Conservation (phyloP, 1,139 yeast species). For the Yamadazyma sp. region DNA sequence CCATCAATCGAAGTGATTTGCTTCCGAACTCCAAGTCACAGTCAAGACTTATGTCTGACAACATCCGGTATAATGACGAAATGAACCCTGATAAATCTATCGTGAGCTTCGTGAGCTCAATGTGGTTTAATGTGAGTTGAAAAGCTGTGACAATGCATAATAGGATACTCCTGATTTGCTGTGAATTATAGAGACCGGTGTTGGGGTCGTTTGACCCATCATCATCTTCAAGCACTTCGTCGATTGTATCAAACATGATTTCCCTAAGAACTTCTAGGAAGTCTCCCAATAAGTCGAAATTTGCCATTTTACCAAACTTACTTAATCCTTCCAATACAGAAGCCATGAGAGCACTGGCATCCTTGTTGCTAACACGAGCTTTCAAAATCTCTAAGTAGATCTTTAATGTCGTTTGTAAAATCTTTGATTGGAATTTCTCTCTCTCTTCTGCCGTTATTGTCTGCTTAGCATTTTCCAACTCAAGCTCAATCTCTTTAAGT, state of each 20-base stretch:
- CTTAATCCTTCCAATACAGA: constrained; percentile 90
- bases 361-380: constrained; percentile 46
- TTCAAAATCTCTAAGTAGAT: constrained; percentile 77
- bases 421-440: constrained; percentile 81
- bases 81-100: constrained; percentile 73
- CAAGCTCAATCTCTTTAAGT: constrained; percentile 82
- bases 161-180: constrained; percentile 65
- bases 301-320: constrained; percentile 87
- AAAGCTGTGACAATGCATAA: constrained; percentile 89
- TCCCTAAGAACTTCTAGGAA: constrained; percentile 86
- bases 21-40: constrained; percentile 85
- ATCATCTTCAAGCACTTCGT: constrained; percentile 23
- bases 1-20: constrained; percentile 74
- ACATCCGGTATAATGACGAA: constrained; percentile 64
- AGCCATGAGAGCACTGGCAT: constrained; percentile 63
- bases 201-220: constrained; percentile 23
- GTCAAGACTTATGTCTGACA: constrained; percentile 71
- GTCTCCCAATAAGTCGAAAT: constrained; percentile 89
- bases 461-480: constrained; percentile 82
- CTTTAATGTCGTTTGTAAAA: constrained; percentile 68
- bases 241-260: constrained; percentile 52
- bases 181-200: constrained; percentile 30
- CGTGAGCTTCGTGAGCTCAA: constrained; percentile 49
- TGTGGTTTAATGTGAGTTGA: constrained; percentile 73
- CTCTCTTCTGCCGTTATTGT: constrained; percentile 85